Percentiles rank a stretch among this genome's conserved stretches.
Conservation (phyloP, 352 stramenopile genomes). For the Elongisporangium senticosum region DNA sequence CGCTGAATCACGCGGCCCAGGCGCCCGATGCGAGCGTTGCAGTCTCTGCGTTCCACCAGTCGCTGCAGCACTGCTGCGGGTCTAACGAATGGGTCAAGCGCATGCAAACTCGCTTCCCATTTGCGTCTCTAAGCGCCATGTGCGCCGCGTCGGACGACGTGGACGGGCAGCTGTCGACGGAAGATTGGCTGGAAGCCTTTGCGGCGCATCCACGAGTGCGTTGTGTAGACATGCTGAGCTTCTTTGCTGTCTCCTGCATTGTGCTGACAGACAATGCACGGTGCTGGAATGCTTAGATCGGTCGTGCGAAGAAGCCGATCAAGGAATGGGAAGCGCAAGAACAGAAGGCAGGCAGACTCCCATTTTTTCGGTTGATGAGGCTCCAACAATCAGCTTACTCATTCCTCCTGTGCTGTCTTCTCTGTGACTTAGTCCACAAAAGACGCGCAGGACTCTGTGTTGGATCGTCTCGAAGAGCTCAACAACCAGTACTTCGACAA, state of each 20-base stretch:
- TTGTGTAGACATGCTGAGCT: not conserved
- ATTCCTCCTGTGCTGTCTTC: not conserved
- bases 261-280: not conserved
- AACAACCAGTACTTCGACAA: conserved; percentile 66
- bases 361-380: not conserved
- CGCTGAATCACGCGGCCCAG: conserved; percentile 35
- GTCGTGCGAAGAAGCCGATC: conserved; percentile 56
- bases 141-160: conserved; percentile 33
- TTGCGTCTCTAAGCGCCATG: conserved; percentile 32
- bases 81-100: conserved; percentile 40
- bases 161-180: conserved; percentile 28
- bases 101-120: conserved; percentile 35
- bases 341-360: conserved; percentile 31
- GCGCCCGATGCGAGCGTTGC: conserved; percentile 12
- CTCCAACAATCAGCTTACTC: not conserved
- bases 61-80: conserved; percentile 60
- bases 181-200: conserved; percentile 73
- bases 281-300: conserved; percentile 32
- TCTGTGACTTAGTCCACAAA: conserved; percentile 35
- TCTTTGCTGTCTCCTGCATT: not conserved
- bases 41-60: conserved; percentile 23
- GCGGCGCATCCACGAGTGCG: conserved; percentile 51
- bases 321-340: conserved; percentile 72
- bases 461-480: conserved; percentile 58
- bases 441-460: conserved; percentile 31